Evolutionary conservation across 208 protist genomes (phyloP), one percentile per base, ranked within the genome.

Genomic region (Acanthamoeba lenticulata): DNA sequence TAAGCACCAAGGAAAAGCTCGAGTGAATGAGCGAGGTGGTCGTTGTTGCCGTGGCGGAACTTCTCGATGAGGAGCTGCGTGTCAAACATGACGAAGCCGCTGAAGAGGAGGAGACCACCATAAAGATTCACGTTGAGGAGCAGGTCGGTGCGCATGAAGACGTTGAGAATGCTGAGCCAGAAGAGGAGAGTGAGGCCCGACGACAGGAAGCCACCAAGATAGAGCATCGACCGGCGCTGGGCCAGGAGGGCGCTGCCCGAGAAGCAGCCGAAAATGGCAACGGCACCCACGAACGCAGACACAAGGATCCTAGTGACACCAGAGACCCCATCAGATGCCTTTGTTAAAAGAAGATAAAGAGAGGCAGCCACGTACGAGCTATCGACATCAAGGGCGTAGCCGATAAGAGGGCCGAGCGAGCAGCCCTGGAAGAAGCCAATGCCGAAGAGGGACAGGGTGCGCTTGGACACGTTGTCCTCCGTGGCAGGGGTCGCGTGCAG

Each of bases 1-100:
- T 29, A 38, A 29, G n/a, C 21, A 86, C 77, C 77, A 21, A 86
- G 44, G 77, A 86, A 86, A 32, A 86, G 77, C 77, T 86, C 77
- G 45, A 86, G 47, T 5, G 45, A 60, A 19, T 86, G 77, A 5
- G 45, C 40, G 32, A 86, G 21, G 77, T 60, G 36, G 44, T 86
- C 77, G 17, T 49, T 13, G 47, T 86, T 86, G 44, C 77, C 77
- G 29, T 27, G 40, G 34, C 19, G 40, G 47, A 60, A 49, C 77
- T 86, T 86, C 77, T 86, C 77, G 47, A 86, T 38, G 45, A 86
- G 1, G 21, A 86, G 45, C 77, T 86, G 77, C n/a, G 77, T 86
- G 47, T 86, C 77, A 19, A 86, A 86, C 77, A 86, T 86, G 19
- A 86, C 77, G 42, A 86, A 86, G 77, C 77, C 77, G 44, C 77